Evolutionary conservation across 2,329 filamentous ascomycete species (phyloP).

Genomic region (Stachybotrys chlorohalonatus): DNA sequence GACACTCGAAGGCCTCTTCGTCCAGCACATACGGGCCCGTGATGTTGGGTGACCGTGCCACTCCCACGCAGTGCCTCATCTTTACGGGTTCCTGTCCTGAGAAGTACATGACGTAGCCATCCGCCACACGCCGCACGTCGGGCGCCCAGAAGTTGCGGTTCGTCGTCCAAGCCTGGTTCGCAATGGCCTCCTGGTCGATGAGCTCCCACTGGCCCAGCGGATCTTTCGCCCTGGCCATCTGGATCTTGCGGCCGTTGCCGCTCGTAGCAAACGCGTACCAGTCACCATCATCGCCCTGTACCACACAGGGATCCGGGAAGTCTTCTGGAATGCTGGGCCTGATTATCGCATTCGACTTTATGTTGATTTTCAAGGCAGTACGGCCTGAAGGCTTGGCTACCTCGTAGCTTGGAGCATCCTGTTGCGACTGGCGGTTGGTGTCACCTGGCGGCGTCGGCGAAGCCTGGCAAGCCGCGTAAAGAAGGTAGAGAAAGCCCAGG

Average conservation of each 20-base stretch:
- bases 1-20: slow-evolving; percentile 41
- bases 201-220: slow-evolving; percentile 38
- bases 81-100: slow-evolving; percentile 33
- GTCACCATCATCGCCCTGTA: slow-evolving; percentile 33
- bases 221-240: slow-evolving; percentile 40
- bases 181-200: slow-evolving; percentile 45
- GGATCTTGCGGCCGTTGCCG: slow-evolving; percentile 39
- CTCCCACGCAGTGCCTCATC: slow-evolving; percentile 48
- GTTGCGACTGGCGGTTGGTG: not conserved
- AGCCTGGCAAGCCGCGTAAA: not conserved
- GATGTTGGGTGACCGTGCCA: slow-evolving; percentile 36
- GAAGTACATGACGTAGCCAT: slow-evolving; percentile 54
- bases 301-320: slow-evolving; percentile 47
- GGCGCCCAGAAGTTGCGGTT: slow-evolving; percentile 51
- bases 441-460: not conserved
- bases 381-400: not conserved
- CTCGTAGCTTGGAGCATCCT: not conserved
- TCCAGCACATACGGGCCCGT: slow-evolving; percentile 44
- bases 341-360: not conserved
- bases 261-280: slow-evolving; percentile 53
- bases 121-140: slow-evolving; percentile 40
- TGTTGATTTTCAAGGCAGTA: not conserved
- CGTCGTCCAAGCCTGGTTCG: slow-evolving; percentile 43
- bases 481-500: not conserved
- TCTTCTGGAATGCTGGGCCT: slow-evolving; percentile 17